Percentiles rank a stretch among this genome's conserved stretches.
phyloP scores from a whole-genome alignment of 371 early-diverging fungal species.

The Nematocida sp. region DNA sequence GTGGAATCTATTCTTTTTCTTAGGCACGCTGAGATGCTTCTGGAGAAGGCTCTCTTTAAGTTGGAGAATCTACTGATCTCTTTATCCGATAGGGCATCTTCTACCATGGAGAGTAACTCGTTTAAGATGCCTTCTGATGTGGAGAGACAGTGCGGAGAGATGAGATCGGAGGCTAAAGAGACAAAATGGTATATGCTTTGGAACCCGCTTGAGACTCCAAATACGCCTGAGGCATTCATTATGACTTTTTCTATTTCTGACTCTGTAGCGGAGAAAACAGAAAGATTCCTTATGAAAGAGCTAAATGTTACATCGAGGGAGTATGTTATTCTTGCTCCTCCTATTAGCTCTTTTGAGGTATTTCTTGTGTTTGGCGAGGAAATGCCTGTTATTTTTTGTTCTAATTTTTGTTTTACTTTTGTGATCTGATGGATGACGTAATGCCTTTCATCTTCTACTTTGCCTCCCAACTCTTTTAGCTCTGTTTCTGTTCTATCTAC shows the following conservation, averaged over 20 bases:
- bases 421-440: slow-evolving; percentile 71
- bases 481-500: slow-evolving; percentile 64
- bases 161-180: slow-evolving; percentile 75
- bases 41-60: slow-evolving; percentile 72
- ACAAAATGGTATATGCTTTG: slow-evolving; percentile 94
- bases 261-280: slow-evolving; percentile 91
- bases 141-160: slow-evolving; percentile 75
- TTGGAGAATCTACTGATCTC: slow-evolving; percentile 75
- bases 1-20: slow-evolving; percentile 74
- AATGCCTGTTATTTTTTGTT: slow-evolving; percentile 68
- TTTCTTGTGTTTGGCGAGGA: slow-evolving; percentile 86
- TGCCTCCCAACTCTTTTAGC: slow-evolving; percentile 69
- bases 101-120: slow-evolving; percentile 74
- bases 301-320: slow-evolving; percentile 90
- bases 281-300: slow-evolving; percentile 80
- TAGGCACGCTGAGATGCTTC: slow-evolving; percentile 73
- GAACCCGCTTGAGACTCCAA: slow-evolving; percentile 77
- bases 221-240: slow-evolving; percentile 78
- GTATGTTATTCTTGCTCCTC: slow-evolving; percentile 92
- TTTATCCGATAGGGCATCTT: slow-evolving; percentile 56
- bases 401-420: slow-evolving; percentile 69
- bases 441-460: slow-evolving; percentile 47
- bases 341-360: slow-evolving; percentile 82
- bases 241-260: slow-evolving; percentile 89
- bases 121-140: slow-evolving; percentile 79